phyloP scores from a whole-genome alignment of 139 green algal species.

The Volvox africanus region DNA sequence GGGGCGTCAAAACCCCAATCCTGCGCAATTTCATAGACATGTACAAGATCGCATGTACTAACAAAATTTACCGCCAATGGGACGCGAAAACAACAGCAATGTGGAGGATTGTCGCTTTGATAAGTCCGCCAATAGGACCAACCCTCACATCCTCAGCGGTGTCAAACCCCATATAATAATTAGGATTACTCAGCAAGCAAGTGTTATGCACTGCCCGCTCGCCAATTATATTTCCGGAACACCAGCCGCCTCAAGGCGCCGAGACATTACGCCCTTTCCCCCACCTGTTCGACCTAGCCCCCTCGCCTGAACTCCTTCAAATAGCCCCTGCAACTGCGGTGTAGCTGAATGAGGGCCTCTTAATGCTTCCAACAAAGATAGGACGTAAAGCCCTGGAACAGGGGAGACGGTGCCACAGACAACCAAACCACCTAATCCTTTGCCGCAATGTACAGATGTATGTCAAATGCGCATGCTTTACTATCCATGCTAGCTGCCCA shows the following conservation, averaged over 20 bases:
- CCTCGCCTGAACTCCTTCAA: constrained; percentile 15
- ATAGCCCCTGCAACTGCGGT: neutral
- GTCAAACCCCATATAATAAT: neutral
- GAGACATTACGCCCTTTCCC: neutral
- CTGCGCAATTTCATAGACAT: too few relatives aligned
- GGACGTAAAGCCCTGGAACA: neutral
- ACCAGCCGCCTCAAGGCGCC: neutral
- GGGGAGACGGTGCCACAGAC: neutral
- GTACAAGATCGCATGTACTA: too few relatives aligned
- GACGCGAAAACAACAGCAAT: neutral
- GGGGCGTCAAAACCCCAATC: too few relatives aligned
- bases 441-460: neutral
- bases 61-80: too few relatives aligned
- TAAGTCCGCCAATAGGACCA: neutral
- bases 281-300: constrained; percentile 8
- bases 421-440: neutral
- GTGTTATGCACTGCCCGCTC: neutral
- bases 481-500: too few relatives aligned
- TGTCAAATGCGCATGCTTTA: too few relatives aligned
- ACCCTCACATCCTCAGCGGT: neutral
- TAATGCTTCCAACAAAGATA: neutral
- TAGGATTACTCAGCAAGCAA: neutral
- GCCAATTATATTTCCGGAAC: constrained; percentile 11
- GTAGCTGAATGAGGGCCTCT: neutral
- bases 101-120: neutral